Evolutionary conservation across 2,329 filamentous ascomycete genomes (phyloP).

Genomic region (Bipolaris gigantea): DNA sequence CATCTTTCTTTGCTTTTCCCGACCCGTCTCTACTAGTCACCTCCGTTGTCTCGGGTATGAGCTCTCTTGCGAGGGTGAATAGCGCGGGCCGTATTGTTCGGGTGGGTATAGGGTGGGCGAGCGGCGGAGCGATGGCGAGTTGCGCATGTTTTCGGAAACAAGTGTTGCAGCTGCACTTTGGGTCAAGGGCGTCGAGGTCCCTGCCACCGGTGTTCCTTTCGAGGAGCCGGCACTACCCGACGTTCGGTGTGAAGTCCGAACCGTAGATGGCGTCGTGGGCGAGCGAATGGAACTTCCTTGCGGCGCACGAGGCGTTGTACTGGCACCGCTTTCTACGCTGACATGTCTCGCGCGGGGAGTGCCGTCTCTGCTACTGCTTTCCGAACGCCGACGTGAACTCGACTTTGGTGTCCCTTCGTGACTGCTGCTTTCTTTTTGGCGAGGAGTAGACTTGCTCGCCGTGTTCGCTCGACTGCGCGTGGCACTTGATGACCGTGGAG

Average conservation of each 20-base stretch:
- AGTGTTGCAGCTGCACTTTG: constrained; percentile 36
- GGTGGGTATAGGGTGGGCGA: constrained; percentile 35
- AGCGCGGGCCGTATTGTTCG: constrained; percentile 14
- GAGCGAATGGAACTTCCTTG: constrained; percentile 36
- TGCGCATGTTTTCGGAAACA: constrained; percentile 30
- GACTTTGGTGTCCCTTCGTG: constrained; percentile 34
- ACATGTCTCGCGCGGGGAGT: constrained; percentile 37
- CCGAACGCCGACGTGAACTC: constrained; percentile 27
- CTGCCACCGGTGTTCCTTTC: constrained; percentile 30
- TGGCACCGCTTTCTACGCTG: constrained; percentile 37
- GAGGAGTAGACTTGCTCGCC: constrained; percentile 25
- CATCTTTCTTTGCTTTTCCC: constrained; percentile 40
- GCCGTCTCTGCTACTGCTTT: constrained; percentile 36
- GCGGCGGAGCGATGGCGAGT: constrained; percentile 34
- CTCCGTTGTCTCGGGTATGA: constrained; percentile 29
- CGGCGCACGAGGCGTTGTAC: constrained; percentile 37
- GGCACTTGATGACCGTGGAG: constrained; percentile 22
- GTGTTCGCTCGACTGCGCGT: constrained; percentile 37
- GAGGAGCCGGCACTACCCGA: constrained; percentile 34
- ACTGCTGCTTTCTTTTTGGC: constrained; percentile 25
- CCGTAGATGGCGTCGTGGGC: constrained; percentile 39
- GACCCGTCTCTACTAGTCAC: constrained; percentile 40
- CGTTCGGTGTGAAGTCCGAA: constrained; percentile 33
- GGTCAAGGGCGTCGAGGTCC: constrained; percentile 30
- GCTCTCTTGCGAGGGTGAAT: constrained; percentile 34